phyloP scores from a whole-genome alignment of 805 yeast genomes.

The Candida krabiensis region DNA sequence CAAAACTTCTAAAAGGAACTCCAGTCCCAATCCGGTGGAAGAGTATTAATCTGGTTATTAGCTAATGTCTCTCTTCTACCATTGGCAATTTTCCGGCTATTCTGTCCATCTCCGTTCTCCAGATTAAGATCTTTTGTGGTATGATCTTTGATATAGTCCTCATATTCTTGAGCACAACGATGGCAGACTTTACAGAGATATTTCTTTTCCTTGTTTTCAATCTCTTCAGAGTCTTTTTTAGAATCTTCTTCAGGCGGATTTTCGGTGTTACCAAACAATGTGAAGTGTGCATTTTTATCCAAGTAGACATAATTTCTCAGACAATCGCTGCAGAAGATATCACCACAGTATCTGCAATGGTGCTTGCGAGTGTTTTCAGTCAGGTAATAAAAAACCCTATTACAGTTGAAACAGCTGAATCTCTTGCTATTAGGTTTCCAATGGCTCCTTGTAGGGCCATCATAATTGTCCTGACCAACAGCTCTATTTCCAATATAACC shows the following conservation, averaged over 20 bases:
- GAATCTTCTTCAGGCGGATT: background rate
- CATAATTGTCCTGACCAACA: conserved; percentile 1
- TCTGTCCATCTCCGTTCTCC: conserved; percentile 19
- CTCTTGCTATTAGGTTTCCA: conserved; percentile 76
- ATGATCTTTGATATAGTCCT: conserved; percentile 32
- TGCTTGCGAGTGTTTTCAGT: conserved; percentile 57
- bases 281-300: conserved; percentile 36
- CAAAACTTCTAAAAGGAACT: conserved; percentile 36
- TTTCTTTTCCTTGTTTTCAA: conserved; percentile 21
- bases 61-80: conserved; percentile 20
- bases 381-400: conserved; percentile 66
- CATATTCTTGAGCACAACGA: conserved; percentile 34
- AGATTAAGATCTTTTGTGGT: conserved; percentile 29
- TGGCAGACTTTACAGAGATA: conserved; percentile 36
- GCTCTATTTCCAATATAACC: background rate
- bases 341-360: conserved; percentile 42
- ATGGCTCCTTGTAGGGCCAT: conserved; percentile 58
- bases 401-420: conserved; percentile 66
- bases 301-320: conserved; percentile 34
- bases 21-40: conserved; percentile 43
- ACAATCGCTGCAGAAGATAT: conserved; percentile 41
- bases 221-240: conserved; percentile 11
- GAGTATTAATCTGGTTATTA: conserved; percentile 16
- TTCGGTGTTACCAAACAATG: conserved; percentile 29
- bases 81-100: conserved; percentile 10